Conservation (phyloP, 805 yeast species). For the Monosporozyma solicola region DNA sequence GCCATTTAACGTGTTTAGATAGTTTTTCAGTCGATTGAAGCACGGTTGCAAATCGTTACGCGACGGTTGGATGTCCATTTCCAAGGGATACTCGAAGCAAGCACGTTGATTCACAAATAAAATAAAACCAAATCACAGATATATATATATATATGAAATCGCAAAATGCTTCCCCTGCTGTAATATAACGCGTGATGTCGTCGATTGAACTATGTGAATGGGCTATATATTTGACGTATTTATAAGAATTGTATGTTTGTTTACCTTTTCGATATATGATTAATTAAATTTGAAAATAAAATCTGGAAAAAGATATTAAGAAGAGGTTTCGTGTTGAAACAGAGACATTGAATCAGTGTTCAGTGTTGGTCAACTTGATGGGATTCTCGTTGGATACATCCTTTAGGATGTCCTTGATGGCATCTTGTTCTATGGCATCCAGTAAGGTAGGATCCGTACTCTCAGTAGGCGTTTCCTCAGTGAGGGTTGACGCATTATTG, state of each 20-base stretch:
- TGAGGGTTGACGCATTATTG: not conserved
- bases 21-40: constrained; percentile 2
- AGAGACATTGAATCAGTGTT: not conserved
- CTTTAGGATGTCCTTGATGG: constrained; percentile 17
- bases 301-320: not conserved
- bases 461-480: not conserved
- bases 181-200: not conserved
- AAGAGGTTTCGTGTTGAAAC: not conserved
- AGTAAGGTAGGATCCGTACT: not conserved
- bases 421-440: not conserved
- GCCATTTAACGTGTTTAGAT: constrained; percentile 1
- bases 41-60: constrained; percentile 4
- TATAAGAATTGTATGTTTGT: not conserved
- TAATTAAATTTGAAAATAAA: not conserved
- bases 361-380: not conserved
- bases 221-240: not conserved
- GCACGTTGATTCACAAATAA: not conserved
- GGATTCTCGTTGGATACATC: constrained; percentile 12
- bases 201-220: not conserved
- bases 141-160: not conserved
- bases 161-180: not conserved
- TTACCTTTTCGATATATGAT: not conserved
- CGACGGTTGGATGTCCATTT: not conserved
- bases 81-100: not conserved
- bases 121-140: not conserved